A percentile compares a stretch with the other conserved stretches of the same genome.
Conservation (phyloP, 2,329 filamentous ascomycete genomes). For the Scopulariopsis brevicaulis region DNA sequence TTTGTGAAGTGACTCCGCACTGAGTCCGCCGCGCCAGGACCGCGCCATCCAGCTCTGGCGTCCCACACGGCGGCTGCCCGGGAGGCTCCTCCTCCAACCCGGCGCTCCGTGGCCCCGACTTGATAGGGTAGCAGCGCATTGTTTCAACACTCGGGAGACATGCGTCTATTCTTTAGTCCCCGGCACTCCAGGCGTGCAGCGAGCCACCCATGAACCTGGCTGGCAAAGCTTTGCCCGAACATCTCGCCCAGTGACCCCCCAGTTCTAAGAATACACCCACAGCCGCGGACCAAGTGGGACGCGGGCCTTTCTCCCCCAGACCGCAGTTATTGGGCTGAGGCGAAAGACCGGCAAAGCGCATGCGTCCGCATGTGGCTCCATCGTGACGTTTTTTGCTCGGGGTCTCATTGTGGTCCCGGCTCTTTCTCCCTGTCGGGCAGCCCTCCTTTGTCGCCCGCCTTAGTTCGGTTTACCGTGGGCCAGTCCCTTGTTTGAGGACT, state of each 20-base stretch:
- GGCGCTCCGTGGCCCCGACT: not conserved
- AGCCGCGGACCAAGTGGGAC: not conserved
- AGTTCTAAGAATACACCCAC: not conserved
- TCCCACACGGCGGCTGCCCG: not conserved
- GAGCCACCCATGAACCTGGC: not conserved
- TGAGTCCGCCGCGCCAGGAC: not conserved
- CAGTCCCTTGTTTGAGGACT: not conserved
- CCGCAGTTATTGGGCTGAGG: not conserved
- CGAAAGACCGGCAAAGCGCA: not conserved
- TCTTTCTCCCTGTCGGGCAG: not conserved
- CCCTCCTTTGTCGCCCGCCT: conserved; percentile 6
- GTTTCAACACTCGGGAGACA: not conserved
- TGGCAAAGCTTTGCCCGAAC: not conserved
- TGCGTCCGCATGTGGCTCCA: not conserved
- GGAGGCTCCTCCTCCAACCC: not conserved
- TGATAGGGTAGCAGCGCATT: conserved; percentile 5
- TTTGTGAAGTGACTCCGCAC: not conserved
- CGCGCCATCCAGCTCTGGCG: not conserved
- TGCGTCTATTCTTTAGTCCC: not conserved
- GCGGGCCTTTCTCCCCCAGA: not conserved
- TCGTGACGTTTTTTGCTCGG: not conserved
- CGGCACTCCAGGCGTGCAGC: not conserved
- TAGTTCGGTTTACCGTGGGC: not conserved
- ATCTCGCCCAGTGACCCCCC: not conserved
- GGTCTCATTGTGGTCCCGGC: not conserved